Evolutionary conservation across 345 rosid species (phyloP).

Genomic region (Euphorbia peplus): DNA sequence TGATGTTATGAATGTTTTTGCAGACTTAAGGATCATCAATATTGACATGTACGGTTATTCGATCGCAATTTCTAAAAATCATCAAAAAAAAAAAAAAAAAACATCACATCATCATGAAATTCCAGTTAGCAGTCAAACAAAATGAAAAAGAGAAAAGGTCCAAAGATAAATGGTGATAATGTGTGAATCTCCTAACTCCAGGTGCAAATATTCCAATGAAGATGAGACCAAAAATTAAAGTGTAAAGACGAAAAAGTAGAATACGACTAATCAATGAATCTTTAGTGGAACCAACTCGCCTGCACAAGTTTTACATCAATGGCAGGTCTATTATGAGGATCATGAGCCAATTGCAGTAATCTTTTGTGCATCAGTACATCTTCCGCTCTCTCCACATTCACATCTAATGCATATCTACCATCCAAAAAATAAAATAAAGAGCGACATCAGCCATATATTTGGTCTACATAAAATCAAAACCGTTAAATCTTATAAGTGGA

Average conservation of each 20-base stretch:
- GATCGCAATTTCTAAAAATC: not conserved
- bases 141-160: not conserved
- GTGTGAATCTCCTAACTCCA: not conserved
- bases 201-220: slow-evolving; percentile 3
- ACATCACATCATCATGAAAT: slow-evolving; percentile 9
- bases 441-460: not conserved
- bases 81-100: slow-evolving; percentile 15
- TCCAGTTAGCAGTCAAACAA: not conserved
- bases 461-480: not conserved
- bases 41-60: not conserved
- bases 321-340: slow-evolving; percentile 53
- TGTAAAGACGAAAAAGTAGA: not conserved
- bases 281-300: slow-evolving; percentile 36
- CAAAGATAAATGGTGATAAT: not conserved
- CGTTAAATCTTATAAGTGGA: not conserved
- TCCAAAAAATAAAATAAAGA: too few relatives aligned
- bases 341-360: slow-evolving; percentile 51
- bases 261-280: not conserved
- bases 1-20: not conserved
- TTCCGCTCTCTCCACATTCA: slow-evolving; percentile 93
- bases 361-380: slow-evolving; percentile 85
- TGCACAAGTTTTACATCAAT: slow-evolving; percentile 71
- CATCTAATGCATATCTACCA: slow-evolving; percentile 90
- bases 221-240: not conserved
- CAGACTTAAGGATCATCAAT: not conserved